A percentile compares a stretch with the other conserved stretches of the same genome.
Conservation (phyloP, 2,329 filamentous ascomycete species). For the Pseudocercospora crystallina region DNA sequence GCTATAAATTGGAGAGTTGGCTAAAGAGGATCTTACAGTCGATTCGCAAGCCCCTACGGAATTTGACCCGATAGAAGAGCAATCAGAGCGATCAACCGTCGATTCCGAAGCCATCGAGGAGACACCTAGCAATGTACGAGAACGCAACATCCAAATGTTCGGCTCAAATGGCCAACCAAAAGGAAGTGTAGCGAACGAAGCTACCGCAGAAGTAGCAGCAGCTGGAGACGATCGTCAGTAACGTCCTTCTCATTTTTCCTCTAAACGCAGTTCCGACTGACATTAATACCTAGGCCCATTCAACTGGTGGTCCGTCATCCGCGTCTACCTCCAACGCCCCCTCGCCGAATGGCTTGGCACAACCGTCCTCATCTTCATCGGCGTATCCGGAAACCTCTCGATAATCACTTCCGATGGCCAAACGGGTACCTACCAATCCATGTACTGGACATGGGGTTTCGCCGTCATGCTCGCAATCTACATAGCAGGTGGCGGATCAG, state of each 20-base stretch:
- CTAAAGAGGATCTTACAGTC: conserved; percentile 4
- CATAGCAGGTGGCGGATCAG: conserved; percentile 46
- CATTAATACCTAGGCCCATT: conserved; percentile 8
- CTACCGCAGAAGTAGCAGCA: conserved; percentile 6
- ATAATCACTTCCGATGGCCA: conserved; percentile 43
- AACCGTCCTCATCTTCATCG: conserved; percentile 32
- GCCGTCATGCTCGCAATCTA: conserved; percentile 52
- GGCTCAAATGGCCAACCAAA: conserved; percentile 6
- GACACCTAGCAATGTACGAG: background rate
- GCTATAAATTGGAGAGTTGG: background rate
- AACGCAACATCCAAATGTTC: conserved; percentile 8
- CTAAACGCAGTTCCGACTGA: background rate
- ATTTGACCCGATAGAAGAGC: conserved; percentile 5
- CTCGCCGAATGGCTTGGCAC: conserved; percentile 62
- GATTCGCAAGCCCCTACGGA: conserved; percentile 5
- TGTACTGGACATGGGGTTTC: conserved; percentile 51
- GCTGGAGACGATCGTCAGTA: conserved; percentile 1
- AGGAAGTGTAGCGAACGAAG: conserved; percentile 14
- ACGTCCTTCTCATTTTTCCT: background rate
- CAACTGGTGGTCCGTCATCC: conserved; percentile 55
- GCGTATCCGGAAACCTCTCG: conserved; percentile 29
- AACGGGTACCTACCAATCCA: conserved; percentile 23
- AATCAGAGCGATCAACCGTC: background rate
- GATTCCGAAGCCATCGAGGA: background rate
- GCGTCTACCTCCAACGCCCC: conserved; percentile 55